Conservation (phyloP, 176 grass and related monocot species). For the Raddia guianensis region DNA sequence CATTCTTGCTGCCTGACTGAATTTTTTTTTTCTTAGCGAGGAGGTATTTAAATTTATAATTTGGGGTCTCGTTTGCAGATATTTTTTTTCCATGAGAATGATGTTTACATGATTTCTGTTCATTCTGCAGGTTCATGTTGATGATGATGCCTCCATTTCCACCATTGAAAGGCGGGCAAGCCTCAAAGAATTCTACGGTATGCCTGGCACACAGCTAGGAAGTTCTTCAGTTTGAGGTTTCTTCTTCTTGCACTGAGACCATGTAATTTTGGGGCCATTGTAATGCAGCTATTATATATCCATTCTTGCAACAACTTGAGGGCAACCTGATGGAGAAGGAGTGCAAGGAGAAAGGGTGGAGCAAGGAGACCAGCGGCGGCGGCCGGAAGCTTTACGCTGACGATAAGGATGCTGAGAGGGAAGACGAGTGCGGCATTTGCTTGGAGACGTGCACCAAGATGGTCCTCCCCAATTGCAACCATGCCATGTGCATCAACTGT, state of each 20-base stretch:
- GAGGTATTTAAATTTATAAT: neutral
- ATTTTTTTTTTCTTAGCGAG: neutral
- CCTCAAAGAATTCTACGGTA: slow-evolving; percentile 94
- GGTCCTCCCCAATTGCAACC: slow-evolving; percentile 92
- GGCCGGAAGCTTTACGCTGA: slow-evolving; percentile 57
- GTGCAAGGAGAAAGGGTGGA: slow-evolving; percentile 67
- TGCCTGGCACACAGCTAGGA: neutral
- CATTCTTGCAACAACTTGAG: slow-evolving; percentile 96
- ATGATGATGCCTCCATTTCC: slow-evolving; percentile 77
- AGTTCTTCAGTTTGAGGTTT: slow-evolving; percentile 22
- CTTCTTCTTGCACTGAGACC: neutral
- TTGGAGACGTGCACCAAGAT: slow-evolving; percentile 94
- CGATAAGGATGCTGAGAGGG: slow-evolving; percentile 77
- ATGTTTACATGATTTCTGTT: slow-evolving; percentile 16
- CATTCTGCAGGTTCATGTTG: slow-evolving; percentile 77
- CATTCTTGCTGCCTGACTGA: neutral
- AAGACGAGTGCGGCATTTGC: slow-evolving; percentile 95
- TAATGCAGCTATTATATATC: slow-evolving; percentile 89
- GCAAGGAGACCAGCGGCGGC: slow-evolving; percentile 47
- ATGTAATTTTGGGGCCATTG: slow-evolving; percentile 34
- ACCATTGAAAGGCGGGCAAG: slow-evolving; percentile 87
- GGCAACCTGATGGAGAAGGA: slow-evolving; percentile 70
- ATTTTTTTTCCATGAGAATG: neutral
- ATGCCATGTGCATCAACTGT: slow-evolving; percentile 97
- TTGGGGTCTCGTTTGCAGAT: neutral